These are phyloP conservation scores for Limnomonas spitsbergensis DNA, from an alignment of 139 green algal genomes.

Conservation along the genomic window DNA sequence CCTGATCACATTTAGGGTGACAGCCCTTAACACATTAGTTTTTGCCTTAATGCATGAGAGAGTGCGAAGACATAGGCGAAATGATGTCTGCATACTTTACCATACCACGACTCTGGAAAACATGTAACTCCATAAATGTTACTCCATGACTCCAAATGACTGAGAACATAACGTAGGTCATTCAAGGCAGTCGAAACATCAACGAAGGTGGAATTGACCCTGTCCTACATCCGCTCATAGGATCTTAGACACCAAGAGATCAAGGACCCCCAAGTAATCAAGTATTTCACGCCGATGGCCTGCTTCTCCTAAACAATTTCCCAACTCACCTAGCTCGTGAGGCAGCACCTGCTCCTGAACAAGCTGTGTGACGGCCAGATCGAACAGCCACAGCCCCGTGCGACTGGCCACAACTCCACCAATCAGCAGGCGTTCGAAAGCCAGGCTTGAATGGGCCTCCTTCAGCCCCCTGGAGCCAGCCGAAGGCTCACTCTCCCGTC, in stretches of 20 bases:
- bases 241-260: background rate
- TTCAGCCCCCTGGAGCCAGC: no score
- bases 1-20: no score
- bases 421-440: slow-evolving; percentile 46
- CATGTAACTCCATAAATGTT: no score
- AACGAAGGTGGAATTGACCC: no score
- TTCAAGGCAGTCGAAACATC: no score
- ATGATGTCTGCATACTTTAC: no score
- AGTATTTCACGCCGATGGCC: no score
- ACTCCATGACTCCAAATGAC: background rate
- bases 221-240: no score
- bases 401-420: slow-evolving; percentile 62
- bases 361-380: slow-evolving; percentile 77
- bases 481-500: no score
- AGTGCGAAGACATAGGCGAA: background rate
- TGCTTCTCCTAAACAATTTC: background rate
- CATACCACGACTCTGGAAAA: no score
- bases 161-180: background rate
- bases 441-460: background rate
- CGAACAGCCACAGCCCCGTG: slow-evolving; percentile 78
- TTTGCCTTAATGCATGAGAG: background rate
- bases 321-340: slow-evolving; percentile 46
- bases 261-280: no score
- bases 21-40: no score
- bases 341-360: slow-evolving; percentile 62